Base-by-base conservation (phyloP, 75 land plant genomes). In the Sequoia sempervirens region DNA sequence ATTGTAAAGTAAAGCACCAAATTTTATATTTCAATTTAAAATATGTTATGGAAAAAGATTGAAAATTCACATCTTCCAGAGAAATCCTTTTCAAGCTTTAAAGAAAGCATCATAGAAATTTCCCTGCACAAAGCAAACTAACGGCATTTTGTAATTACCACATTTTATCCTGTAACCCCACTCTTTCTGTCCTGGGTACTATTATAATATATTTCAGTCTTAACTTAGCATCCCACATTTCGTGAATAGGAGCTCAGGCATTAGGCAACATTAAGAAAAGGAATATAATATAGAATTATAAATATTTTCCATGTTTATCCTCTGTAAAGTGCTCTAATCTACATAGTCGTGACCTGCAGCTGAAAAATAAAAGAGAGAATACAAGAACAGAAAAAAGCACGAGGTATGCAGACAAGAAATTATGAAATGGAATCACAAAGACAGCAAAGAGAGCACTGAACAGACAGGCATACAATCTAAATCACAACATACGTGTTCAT, bases 151-250 rank as follows among this genome's bases (percentile, higher is more conserved):
- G 4, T 6, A 75, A 37, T 75, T 1, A 68, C n/a, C 0, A 40
- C 46, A 75, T 75, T 75, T 40, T 75, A 75, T 18, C 79, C 46
- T 70, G 73, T 70, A 70, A 70, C 73, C 9, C 73, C 73, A 12
- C 8, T 30, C 32, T 30, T 70, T 70, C 1, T 32, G 26, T 28
- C 73, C 36, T 23, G 37, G 37, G 37, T 30, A 50, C 53, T 13
- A 17, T 56, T 50, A 17, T 56, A 56, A 56, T 56, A 56, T 56
- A 20, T 56, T 56, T 56, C 61, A 18, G 23, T 56, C 23, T 20
- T 56, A 20, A 56, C 23, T 56, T 56, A 56, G 23, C 20, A 56
- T 56, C 61, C 61, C 26, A 18, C 12, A 12, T 54, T 54, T 17
- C 4, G 11, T 54, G 4, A 15, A 54, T 17, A 54, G 58, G 26